These are phyloP conservation scores for Gastrodia elata DNA, from an alignment of 106 monocot genomes.

Conservation along the genomic window DNA sequence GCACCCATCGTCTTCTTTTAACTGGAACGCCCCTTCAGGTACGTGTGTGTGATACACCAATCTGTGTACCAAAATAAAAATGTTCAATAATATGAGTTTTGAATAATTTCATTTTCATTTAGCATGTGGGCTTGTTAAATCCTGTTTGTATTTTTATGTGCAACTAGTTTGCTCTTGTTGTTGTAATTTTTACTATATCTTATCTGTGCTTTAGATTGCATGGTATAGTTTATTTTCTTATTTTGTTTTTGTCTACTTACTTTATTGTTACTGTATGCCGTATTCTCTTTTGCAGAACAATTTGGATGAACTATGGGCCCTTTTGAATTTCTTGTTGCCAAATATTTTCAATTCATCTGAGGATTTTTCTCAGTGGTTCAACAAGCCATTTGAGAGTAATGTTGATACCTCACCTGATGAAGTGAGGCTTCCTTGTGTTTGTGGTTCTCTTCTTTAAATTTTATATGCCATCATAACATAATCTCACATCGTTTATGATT, in stretches of 20 bases:
- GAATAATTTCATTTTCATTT: neutral
- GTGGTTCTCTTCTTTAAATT: neutral
- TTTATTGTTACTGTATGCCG: neutral
- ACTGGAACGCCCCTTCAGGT: slow-evolving; percentile 99
- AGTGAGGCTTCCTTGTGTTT: slow-evolving; percentile 30
- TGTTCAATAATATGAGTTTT: neutral
- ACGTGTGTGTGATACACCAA: neutral
- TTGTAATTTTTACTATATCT: neutral
- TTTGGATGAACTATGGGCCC: slow-evolving; percentile 97
- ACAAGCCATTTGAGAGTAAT: slow-evolving; percentile 91
- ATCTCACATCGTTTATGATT: neutral
- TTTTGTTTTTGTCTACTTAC: neutral
- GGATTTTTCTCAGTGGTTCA: slow-evolving; percentile 99
- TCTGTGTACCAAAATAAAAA: neutral
- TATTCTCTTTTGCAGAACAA: slow-evolving; percentile 66
- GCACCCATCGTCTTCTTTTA: slow-evolving; percentile 78
- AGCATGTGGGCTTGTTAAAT: neutral
- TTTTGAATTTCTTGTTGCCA: slow-evolving; percentile 92
- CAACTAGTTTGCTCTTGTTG: neutral
- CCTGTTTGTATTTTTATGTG: neutral
- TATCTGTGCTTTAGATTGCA: neutral
- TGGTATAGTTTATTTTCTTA: neutral
- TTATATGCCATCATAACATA: neutral
- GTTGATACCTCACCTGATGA: slow-evolving; percentile 80
- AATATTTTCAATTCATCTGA: slow-evolving; percentile 95